Conservation (phyloP, 164 flowering plant genomes). For the Dillenia turbinata region DNA sequence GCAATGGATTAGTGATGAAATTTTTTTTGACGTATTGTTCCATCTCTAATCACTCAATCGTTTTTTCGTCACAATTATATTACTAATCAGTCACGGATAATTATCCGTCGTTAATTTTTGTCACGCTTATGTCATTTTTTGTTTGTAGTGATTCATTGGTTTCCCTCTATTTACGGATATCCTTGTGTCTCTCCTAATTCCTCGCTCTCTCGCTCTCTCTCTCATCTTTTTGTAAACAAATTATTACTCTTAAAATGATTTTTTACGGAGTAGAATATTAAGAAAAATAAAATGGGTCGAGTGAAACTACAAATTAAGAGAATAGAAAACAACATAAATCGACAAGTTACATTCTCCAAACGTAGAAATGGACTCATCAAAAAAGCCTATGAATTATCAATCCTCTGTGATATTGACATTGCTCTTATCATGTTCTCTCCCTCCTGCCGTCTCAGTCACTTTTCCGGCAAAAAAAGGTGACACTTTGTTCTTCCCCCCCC, state of each 20-base stretch:
- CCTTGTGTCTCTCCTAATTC: background rate
- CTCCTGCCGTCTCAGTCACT: constrained; percentile 55
- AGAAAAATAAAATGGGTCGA: constrained; percentile 44
- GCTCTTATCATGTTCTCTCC: constrained; percentile 78
- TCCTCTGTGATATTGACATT: constrained; percentile 69
- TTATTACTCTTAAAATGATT: background rate
- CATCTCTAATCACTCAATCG: too few species aligned
- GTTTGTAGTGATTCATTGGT: too few species aligned
- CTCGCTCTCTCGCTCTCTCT: background rate
- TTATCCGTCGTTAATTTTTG: too few species aligned
- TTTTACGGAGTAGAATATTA: background rate
- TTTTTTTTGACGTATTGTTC: too few species aligned
- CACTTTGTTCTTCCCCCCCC: background rate
- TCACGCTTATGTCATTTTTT: too few species aligned
- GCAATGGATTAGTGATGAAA: too few species aligned
- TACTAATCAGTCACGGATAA: too few species aligned
- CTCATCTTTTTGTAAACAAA: background rate
- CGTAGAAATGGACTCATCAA: constrained; percentile 79
- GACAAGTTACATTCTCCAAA: constrained; percentile 77
- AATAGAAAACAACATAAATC: constrained; percentile 68
- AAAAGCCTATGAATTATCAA: constrained; percentile 69
- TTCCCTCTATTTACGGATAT: background rate
- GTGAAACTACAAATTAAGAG: constrained; percentile 67
- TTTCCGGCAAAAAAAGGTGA: constrained; percentile 51
- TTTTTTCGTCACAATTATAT: too few species aligned